Evolutionary conservation across 2,329 filamentous ascomycete species (phyloP).

Genomic region (Xylariaceae sp.): DNA sequence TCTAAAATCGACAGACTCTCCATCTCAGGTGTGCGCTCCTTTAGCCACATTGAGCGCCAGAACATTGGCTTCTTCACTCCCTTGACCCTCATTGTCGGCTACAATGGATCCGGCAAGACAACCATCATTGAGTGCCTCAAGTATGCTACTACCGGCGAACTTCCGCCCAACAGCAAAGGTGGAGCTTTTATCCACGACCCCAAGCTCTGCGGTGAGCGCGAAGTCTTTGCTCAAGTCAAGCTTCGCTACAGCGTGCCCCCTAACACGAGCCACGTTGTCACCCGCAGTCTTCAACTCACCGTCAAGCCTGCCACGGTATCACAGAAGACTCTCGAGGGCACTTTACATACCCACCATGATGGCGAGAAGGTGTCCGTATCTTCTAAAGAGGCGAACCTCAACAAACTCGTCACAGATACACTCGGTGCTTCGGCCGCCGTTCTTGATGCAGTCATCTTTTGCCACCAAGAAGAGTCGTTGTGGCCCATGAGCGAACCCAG

Average conservation of each 20-base stretch:
- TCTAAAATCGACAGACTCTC: conserved; percentile 86
- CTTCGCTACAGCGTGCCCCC: conserved; percentile 77
- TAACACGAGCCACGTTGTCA: conserved; percentile 74
- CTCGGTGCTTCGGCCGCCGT: conserved; percentile 87
- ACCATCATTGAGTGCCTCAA: conserved; percentile 99
- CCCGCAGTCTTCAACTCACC: conserved; percentile 76
- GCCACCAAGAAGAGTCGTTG: conserved; percentile 93
- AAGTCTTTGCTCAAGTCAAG: conserved; percentile 87
- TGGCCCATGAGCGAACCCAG: conserved; percentile 92
- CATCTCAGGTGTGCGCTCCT: conserved; percentile 79
- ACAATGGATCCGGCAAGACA: conserved; percentile 96
- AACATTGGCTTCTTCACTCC: conserved; percentile 85
- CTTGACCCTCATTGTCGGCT: conserved; percentile 91
- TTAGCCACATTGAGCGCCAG: conserved; percentile 68
- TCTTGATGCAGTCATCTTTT: conserved; percentile 94
- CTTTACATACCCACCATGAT: conserved; percentile 67
- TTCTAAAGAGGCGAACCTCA: conserved; percentile 72
- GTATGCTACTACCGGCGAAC: conserved; percentile 91
- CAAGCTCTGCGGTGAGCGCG: conserved; percentile 82
- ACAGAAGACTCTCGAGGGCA: conserved; percentile 80
- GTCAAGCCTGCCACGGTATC: conserved; percentile 73
- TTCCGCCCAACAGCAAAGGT: conserved; percentile 84
- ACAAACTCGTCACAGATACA: conserved; percentile 76
- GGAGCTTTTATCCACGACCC: conserved; percentile 97
- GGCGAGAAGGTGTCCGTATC: conserved; percentile 77